phyloP scores from a whole-genome alignment of 352 stramenopile species.

The Phytopythium montanum region DNA sequence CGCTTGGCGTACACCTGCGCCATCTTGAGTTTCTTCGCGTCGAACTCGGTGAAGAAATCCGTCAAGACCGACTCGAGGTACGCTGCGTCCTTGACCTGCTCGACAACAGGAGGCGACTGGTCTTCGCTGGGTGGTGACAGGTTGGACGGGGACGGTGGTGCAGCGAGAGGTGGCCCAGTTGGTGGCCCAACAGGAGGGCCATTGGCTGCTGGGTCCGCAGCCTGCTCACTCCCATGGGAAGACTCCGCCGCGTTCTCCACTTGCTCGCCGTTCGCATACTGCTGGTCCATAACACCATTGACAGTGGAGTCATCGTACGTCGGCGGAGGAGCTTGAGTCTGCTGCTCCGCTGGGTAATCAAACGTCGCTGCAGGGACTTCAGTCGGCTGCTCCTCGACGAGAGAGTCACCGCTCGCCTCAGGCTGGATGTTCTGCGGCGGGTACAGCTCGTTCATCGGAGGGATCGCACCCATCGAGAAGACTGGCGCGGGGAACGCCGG shows the following conservation, averaged over 20 bases:
- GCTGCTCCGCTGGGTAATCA: not conserved
- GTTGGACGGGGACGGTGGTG: not conserved
- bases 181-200: not conserved
- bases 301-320: not conserved
- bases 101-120: not conserved
- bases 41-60: constrained; percentile 60
- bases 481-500: constrained; percentile 4
- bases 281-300: not conserved
- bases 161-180: not conserved
- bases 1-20: constrained; percentile 58
- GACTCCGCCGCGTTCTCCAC: not conserved
- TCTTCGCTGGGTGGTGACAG: not conserved
- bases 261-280: not conserved
- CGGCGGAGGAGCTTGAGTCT: not conserved
- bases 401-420: not conserved
- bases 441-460: constrained; percentile 7
- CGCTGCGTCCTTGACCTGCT: constrained; percentile 10
- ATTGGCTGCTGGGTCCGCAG: not conserved
- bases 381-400: not conserved
- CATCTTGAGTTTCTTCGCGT: constrained; percentile 60
- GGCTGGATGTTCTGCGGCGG: not conserved
- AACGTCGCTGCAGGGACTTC: not conserved
- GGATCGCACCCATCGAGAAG: constrained; percentile 6
- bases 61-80: constrained; percentile 53
- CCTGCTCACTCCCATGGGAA: not conserved